Conservation (phyloP, 306 rosid species). For the Begonia peltatifolia region DNA sequence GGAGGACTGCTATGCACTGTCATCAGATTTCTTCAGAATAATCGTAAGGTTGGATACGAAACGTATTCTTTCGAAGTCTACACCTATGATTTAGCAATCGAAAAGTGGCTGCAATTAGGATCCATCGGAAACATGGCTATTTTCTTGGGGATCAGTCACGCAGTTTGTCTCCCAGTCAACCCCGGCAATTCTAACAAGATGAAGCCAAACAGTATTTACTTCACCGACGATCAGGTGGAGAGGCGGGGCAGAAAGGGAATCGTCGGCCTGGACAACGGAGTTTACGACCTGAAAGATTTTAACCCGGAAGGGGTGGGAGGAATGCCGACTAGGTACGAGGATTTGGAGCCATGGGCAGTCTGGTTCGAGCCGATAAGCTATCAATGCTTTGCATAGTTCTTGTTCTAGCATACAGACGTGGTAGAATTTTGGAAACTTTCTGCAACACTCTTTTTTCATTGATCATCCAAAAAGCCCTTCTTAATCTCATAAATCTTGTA, state of each 20-base stretch:
- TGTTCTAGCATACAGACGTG: too few relatives aligned
- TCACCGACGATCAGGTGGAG: constrained; percentile 1
- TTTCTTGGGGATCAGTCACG: background rate
- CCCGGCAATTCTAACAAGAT: background rate
- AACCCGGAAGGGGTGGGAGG: background rate
- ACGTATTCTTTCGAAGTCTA: background rate
- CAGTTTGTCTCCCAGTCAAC: background rate
- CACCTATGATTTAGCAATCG: background rate
- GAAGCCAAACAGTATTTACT: background rate
- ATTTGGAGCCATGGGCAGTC: background rate
- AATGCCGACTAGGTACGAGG: background rate
- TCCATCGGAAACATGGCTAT: background rate
- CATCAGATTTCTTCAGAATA: background rate
- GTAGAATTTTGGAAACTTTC: too few relatives aligned
- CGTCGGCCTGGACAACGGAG: background rate
- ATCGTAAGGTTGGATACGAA: background rate
- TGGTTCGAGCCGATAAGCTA: background rate
- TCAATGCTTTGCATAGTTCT: too few relatives aligned
- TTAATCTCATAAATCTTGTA: too few relatives aligned
- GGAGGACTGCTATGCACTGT: background rate
- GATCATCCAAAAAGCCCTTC: too few relatives aligned
- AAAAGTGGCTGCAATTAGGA: background rate
- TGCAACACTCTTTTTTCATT: too few relatives aligned
- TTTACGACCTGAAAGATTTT: background rate
- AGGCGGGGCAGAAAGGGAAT: background rate